phyloP scores from a whole-genome alignment of 2,329 filamentous ascomycete species.

The Aureobasidium sp. region DNA sequence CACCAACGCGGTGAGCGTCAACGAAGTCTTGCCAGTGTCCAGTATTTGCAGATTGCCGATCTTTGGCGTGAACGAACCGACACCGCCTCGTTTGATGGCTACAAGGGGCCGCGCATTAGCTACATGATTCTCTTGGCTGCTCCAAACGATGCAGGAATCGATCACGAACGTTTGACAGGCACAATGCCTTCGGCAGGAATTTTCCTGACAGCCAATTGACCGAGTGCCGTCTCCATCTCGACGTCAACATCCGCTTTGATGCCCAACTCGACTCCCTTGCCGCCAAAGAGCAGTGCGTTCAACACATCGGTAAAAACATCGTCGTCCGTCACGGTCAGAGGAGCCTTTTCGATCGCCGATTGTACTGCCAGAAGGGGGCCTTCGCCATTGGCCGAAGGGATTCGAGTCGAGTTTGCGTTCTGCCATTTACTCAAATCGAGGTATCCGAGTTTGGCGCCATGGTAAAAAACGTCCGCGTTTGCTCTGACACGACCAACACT shows the following conservation, averaged over 20 bases:
- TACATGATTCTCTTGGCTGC: slow-evolving; percentile 13
- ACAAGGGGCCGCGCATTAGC: slow-evolving; percentile 24
- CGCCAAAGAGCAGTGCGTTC: slow-evolving; percentile 69
- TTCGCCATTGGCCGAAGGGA: slow-evolving; percentile 44
- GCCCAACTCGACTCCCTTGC: slow-evolving; percentile 57
- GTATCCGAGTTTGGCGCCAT: slow-evolving; percentile 66
- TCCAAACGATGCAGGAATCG: slow-evolving; percentile 14
- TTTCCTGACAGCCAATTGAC: slow-evolving; percentile 68
- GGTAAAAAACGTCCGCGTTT: slow-evolving; percentile 71
- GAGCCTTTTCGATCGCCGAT: slow-evolving; percentile 67
- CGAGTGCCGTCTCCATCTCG: slow-evolving; percentile 71
- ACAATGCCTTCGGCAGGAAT: slow-evolving; percentile 78
- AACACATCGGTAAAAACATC: slow-evolving; percentile 72
- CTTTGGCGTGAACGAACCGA: slow-evolving; percentile 49
- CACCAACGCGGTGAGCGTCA: slow-evolving; percentile 61
- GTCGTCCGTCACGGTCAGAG: slow-evolving; percentile 71
- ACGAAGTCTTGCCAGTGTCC: slow-evolving; percentile 60
- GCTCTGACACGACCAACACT: slow-evolving; percentile 70
- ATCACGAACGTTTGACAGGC: slow-evolving; percentile 82
- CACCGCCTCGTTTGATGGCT: slow-evolving; percentile 29
- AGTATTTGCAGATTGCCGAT: slow-evolving; percentile 63
- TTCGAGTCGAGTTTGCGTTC: slow-evolving; percentile 66
- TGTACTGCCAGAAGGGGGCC: slow-evolving; percentile 61
- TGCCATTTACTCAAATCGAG: slow-evolving; percentile 79
- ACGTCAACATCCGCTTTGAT: slow-evolving; percentile 77